Evolutionary conservation across 257 asterid species (phyloP).

Genomic region (Primulina tabacum): DNA sequence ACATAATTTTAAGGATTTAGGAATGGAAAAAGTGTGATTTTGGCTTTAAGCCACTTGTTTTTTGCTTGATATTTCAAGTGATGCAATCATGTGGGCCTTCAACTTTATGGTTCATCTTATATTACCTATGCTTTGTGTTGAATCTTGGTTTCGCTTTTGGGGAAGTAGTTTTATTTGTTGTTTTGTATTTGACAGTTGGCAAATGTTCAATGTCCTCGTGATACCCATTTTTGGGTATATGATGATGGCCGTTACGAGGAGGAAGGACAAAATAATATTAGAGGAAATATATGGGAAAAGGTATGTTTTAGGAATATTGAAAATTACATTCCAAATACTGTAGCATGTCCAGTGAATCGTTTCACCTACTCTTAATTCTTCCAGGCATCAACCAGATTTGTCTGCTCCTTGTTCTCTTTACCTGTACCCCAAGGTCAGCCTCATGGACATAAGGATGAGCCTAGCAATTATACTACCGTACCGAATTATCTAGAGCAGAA

Average conservation of each 20-base stretch:
- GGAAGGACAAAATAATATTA: conserved; percentile 96
- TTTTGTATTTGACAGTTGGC: conserved; percentile 59
- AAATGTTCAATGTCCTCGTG: conserved; percentile 94
- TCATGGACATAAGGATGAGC: conserved; percentile 66
- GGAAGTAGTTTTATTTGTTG: conserved; percentile 16
- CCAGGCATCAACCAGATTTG: conserved; percentile 83
- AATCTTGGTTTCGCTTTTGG: conserved; percentile 9
- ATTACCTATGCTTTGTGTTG: neutral
- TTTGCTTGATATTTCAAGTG: neutral
- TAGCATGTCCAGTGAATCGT: conserved; percentile 14
- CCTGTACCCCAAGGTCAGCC: conserved; percentile 91
- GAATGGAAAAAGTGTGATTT: neutral
- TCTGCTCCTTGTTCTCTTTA: conserved; percentile 82
- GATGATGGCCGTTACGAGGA: conserved; percentile 98
- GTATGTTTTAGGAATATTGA: conserved; percentile 28
- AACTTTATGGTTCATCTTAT: conserved; percentile 17
- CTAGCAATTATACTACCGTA: conserved; percentile 64
- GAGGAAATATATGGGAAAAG: conserved; percentile 99
- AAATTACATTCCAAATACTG: conserved; percentile 4
- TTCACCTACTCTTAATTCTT: conserved; percentile 16
- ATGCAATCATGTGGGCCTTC: neutral
- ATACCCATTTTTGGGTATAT: conserved; percentile 97
- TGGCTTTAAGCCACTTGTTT: neutral
- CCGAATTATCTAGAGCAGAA: conserved; percentile 80
- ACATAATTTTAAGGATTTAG: too few relatives aligned